phyloP scores from a whole-genome alignment of 441 rosid genomes.

The Euphorbia corollata region DNA sequence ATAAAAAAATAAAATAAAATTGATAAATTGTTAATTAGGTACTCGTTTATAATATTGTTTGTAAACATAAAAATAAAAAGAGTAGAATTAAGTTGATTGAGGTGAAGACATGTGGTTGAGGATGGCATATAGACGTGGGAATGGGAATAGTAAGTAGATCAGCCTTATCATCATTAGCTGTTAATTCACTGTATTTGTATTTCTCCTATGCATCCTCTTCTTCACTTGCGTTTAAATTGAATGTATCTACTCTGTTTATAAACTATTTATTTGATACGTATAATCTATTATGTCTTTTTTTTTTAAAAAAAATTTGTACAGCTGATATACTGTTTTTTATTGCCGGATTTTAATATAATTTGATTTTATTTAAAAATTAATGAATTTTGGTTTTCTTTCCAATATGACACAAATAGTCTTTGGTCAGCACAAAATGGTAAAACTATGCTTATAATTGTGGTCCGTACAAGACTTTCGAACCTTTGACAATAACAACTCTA shows the following conservation, averaged over 20 bases:
- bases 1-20: too few species aligned
- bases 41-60: too few species aligned
- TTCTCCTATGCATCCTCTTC: neutral
- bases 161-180: constrained; percentile 5
- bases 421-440: neutral
- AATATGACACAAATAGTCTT: neutral
- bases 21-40: too few species aligned
- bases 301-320: too few species aligned
- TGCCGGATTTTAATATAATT: too few species aligned
- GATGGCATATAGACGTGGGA: neutral
- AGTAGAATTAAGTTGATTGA: neutral
- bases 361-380: neutral
- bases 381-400: neutral
- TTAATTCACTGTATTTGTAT: neutral
- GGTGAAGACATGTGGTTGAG: neutral
- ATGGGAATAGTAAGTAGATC: neutral
- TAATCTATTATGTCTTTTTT: neutral
- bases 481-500: neutral
- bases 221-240: constrained; percentile 1
- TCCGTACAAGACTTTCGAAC: constrained; percentile 2
- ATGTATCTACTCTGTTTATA: neutral
- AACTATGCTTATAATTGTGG: neutral
- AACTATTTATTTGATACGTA: neutral
- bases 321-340: too few species aligned
- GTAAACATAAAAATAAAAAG: too few species aligned